phyloP scores from a whole-genome alignment of 176 grass and related monocot genomes.

The Elymus sibiricus region DNA sequence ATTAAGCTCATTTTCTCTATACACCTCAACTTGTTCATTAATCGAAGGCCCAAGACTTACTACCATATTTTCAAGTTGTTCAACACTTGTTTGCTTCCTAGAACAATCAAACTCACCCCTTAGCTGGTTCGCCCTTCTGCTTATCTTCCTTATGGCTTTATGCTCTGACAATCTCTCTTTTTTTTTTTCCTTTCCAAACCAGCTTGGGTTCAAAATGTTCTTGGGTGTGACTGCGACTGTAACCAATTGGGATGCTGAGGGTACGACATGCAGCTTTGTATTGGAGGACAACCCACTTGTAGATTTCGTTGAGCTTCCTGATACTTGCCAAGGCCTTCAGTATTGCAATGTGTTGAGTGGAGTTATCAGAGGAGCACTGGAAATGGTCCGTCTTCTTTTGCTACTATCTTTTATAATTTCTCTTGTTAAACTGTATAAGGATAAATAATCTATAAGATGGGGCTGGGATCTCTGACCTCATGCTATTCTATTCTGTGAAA shows the following conservation, averaged over 20 bases:
- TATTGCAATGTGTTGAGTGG: slow-evolving; percentile 96
- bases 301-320: slow-evolving; percentile 98
- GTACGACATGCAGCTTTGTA: slow-evolving; percentile 87
- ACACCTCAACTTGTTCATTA: background rate
- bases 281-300: slow-evolving; percentile 98
- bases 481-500: background rate
- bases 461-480: background rate
- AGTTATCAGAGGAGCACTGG: slow-evolving; percentile 87
- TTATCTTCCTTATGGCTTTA: background rate
- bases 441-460: background rate
- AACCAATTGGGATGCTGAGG: slow-evolving; percentile 96
- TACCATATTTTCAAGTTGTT: background rate
- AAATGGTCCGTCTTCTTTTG: slow-evolving; percentile 67
- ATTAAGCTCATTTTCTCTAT: background rate
- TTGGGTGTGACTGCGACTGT: slow-evolving; percentile 87
- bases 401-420: background rate
- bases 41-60: background rate
- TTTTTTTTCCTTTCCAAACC: background rate
- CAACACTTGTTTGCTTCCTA: background rate
- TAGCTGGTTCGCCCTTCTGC: background rate
- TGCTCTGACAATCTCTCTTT: slow-evolving; percentile 10
- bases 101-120: background rate
- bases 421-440: background rate
- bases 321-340: slow-evolving; percentile 89
- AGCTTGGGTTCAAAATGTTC: slow-evolving; percentile 99